Conservation (phyloP, 164 flowering plant species). For the Tinospora cordifolia region DNA sequence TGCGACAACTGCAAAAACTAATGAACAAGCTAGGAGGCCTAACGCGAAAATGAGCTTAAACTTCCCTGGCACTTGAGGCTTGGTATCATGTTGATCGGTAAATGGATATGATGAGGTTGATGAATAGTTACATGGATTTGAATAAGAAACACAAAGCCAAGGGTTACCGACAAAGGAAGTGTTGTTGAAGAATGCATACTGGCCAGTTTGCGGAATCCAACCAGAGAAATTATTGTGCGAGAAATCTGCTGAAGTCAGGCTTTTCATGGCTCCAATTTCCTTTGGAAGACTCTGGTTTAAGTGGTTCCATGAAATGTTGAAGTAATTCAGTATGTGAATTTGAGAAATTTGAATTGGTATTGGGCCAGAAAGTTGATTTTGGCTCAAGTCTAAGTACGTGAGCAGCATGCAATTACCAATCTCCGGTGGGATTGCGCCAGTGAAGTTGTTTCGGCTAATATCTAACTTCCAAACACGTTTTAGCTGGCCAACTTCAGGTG, state of each 20-base stretch:
- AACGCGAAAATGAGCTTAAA: slow-evolving; percentile 53
- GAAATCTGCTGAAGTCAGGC: slow-evolving; percentile 64
- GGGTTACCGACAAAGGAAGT: slow-evolving; percentile 61
- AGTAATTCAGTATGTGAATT: slow-evolving; percentile 48
- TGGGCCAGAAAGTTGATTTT: slow-evolving; percentile 53
- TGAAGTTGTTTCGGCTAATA: slow-evolving; percentile 47
- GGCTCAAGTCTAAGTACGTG: slow-evolving; percentile 56
- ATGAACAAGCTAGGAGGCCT: slow-evolving; percentile 44
- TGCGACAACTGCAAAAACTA: slow-evolving; percentile 40
- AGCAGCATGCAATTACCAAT: slow-evolving; percentile 39
- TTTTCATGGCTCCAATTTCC: slow-evolving; percentile 48
- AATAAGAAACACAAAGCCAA: slow-evolving; percentile 41
- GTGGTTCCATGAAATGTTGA: slow-evolving; percentile 55
- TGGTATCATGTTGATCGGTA: slow-evolving; percentile 13
- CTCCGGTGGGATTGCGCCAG: slow-evolving; percentile 45
- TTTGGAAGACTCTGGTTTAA: slow-evolving; percentile 41
- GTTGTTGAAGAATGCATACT: slow-evolving; percentile 44
- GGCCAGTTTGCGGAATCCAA: slow-evolving; percentile 47
- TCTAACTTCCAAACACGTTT: slow-evolving; percentile 36
- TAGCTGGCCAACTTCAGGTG: slow-evolving; percentile 45
- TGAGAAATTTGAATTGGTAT: slow-evolving; percentile 46
- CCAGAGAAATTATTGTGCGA: slow-evolving; percentile 66
- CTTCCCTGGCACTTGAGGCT: slow-evolving; percentile 29
- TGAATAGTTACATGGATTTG: slow-evolving; percentile 34
- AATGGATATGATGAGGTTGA: slow-evolving; percentile 18